phyloP scores from a whole-genome alignment of 129 eudicot species.

The Cynara cardunculus region DNA sequence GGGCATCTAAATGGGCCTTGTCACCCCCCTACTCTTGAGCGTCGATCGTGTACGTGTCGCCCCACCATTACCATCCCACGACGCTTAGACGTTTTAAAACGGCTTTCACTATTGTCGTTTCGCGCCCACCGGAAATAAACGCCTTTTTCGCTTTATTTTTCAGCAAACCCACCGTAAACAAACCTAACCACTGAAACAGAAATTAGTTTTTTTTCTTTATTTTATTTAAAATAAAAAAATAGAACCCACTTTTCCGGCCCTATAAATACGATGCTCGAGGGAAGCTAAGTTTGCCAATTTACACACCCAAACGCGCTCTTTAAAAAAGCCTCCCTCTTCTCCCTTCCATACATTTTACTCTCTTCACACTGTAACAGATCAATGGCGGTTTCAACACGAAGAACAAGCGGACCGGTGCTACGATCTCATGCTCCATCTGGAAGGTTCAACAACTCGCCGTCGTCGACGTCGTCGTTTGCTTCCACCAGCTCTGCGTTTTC shows the following conservation, averaged over 20 bases:
- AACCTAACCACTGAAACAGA: slow-evolving; percentile 1
- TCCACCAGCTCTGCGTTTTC: slow-evolving; percentile 42
- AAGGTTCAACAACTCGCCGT: slow-evolving; percentile 28
- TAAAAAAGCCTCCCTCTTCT: background rate
- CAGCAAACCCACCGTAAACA: slow-evolving; percentile 31
- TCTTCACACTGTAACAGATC: slow-evolving; percentile 3
- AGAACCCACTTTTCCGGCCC: slow-evolving; percentile 1
- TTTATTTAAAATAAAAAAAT: background rate
- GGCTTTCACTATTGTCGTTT: slow-evolving; percentile 32
- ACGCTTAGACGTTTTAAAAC: slow-evolving; percentile 29
- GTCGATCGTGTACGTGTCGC: slow-evolving; percentile 38
- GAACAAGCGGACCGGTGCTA: slow-evolving; percentile 58
- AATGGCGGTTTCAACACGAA: slow-evolving; percentile 57
- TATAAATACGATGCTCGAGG: slow-evolving; percentile 60
- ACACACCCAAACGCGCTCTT: slow-evolving; percentile 32
- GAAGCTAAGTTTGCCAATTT: slow-evolving; percentile 77
- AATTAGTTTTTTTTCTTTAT: background rate
- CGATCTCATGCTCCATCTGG: slow-evolving; percentile 63
- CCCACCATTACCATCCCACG: slow-evolving; percentile 10
- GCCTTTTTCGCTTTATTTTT: background rate
- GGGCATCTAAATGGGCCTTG: slow-evolving; percentile 16
- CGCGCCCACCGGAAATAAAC: slow-evolving; percentile 17
- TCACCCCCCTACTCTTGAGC: background rate
- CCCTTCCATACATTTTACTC: background rate
- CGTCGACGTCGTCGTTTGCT: slow-evolving; percentile 24